Evolutionary conservation across 805 yeast species (phyloP).

Genomic region (Kregervanrija pseudodelftensis): DNA sequence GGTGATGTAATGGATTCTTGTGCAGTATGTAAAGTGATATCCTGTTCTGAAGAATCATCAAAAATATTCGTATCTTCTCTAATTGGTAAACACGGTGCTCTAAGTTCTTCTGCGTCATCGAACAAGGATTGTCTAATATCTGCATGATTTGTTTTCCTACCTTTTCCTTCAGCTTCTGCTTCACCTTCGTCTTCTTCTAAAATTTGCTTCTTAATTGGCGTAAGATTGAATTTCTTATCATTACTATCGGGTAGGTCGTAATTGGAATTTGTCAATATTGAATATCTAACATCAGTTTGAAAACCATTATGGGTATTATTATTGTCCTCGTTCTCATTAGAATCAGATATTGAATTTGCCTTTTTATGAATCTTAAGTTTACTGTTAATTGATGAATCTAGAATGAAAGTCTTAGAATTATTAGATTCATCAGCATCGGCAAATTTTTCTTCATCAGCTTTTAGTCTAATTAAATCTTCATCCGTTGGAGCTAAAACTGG

Average conservation of each 20-base stretch:
- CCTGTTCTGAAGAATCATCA: conserved; percentile 7
- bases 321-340: conserved; percentile 4
- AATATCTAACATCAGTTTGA: conserved; percentile 20
- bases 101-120: conserved; percentile 24
- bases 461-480: conserved; percentile 12
- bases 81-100: background rate
- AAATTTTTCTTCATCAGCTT: conserved; percentile 16
- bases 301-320: conserved; percentile 4
- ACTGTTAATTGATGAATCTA: conserved; percentile 1
- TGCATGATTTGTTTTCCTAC: background rate
- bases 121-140: conserved; percentile 16
- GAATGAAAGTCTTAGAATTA: conserved; percentile 4
- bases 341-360: conserved; percentile 19
- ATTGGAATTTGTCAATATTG: conserved; percentile 22
- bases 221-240: conserved; percentile 17
- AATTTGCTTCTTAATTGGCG: conserved; percentile 19
- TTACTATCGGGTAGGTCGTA: conserved; percentile 20
- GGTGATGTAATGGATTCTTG: conserved; percentile 1
- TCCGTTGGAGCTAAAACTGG: conserved; percentile 20
- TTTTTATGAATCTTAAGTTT: conserved; percentile 22
- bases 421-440: conserved; percentile 24
- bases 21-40: conserved; percentile 5
- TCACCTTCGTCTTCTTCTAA: background rate
- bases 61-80: conserved; percentile 5
- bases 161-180: background rate